Evolutionary conservation across 768 basidiomycete species (phyloP).

Genomic region (Pulveroboletus sp.): DNA sequence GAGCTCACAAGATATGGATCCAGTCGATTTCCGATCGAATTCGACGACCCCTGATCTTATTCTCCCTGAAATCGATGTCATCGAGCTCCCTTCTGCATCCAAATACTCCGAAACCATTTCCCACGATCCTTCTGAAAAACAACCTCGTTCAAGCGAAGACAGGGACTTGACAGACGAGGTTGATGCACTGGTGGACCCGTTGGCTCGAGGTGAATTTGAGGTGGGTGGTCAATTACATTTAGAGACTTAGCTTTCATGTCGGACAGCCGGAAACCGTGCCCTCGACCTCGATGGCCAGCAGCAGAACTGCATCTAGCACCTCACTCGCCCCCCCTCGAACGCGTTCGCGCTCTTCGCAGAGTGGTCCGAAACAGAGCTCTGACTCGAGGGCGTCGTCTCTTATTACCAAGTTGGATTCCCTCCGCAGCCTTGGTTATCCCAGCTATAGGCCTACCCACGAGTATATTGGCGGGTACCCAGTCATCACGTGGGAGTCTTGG

Average conservation of each 20-base stretch:
- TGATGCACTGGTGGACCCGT: constrained; percentile 8
- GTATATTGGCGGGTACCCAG: constrained; percentile 3
- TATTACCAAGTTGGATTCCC: background rate
- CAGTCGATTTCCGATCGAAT: background rate
- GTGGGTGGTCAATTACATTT: background rate
- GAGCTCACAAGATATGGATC: background rate
- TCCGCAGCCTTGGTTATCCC: background rate
- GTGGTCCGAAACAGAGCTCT: background rate
- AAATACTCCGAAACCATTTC: background rate
- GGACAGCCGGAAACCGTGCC: constrained; percentile 1
- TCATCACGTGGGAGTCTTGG: constrained; percentile 24
- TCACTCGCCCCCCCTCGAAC: background rate
- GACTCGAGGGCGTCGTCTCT: background rate
- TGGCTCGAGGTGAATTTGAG: constrained; percentile 1
- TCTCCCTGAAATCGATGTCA: constrained; percentile 12
- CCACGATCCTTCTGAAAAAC: no score
- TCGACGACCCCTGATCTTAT: constrained; percentile 12
- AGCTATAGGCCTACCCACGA: background rate
- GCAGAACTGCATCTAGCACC: constrained; percentile 19
- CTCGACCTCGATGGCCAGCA: background rate
- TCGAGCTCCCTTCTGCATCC: background rate
- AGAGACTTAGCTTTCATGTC: constrained; percentile 1
- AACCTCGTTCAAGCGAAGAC: background rate
- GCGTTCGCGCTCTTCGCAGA: background rate
- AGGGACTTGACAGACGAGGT: constrained; percentile 17